Evolutionary conservation across 2,329 filamentous ascomycete species (phyloP), one percentile per base, ranked within the genome.

Genomic region (Xylariaceae sp.): DNA sequence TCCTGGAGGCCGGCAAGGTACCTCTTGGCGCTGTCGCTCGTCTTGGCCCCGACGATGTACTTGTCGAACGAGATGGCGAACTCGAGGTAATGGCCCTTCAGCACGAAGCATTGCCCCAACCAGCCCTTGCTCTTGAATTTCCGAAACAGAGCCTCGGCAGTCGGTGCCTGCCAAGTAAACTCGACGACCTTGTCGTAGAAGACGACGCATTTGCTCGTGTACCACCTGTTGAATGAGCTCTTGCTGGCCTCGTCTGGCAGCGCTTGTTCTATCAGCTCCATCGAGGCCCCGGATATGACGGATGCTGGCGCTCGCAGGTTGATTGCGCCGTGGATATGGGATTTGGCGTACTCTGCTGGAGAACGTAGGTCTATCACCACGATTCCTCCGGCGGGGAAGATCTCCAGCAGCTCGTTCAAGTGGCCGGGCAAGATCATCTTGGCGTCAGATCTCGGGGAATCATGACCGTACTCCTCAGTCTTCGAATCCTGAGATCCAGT

Each of bases 41-140:
- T 68, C 39, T 57, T 65, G 19, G 54, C 46, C 4, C 61, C 64
- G 14, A 57, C 58, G 38, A 74, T 68, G 39, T 71, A 67, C 38
- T 65, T 66, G 38, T 65, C 63, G 40, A 72, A 75, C 0, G 67
- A 69, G 17, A 59, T 57, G 12, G 68, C 70, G 39, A 75, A 75
- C 40, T 75, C 71, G 29, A 63, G 61, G 46, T 70, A 76, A 33
- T 72, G 68, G 0, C 72, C 71, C 45, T 74, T 74, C 21, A 76
- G 58, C 6, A 75, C 57, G 44, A 75, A 75, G 38, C 61, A 67
- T 25, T 65, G 62, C 2, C 72, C 72, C 1, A 43, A 40, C 72
- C 72, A 76, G 15, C 64, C 66, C 42, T 62, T 59, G 12, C 50
- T 49, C 31, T 55, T 62, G 33, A 76, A 58, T 38, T 69, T 70